Conservation (phyloP, 2,329 filamentous ascomycete genomes). For the Macrophomina pseudophaseolina region DNA sequence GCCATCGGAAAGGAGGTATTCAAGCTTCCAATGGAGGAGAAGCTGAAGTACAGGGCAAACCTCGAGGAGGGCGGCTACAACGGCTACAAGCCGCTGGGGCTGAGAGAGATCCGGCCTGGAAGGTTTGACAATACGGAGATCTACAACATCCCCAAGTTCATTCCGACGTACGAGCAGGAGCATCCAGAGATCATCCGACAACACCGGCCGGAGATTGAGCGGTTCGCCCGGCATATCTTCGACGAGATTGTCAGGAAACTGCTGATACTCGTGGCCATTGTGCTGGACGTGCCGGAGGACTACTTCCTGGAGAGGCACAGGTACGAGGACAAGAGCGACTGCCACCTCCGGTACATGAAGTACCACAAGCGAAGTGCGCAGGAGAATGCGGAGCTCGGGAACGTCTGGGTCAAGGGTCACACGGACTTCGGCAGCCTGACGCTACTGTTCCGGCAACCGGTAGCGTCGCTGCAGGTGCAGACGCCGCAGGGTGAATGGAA, state of each 20-base stretch:
- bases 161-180: slow-evolving; percentile 32
- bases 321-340: slow-evolving; percentile 8
- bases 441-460: slow-evolving; percentile 34
- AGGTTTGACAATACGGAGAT: slow-evolving; percentile 63
- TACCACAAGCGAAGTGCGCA: slow-evolving; percentile 4
- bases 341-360: slow-evolving; percentile 13
- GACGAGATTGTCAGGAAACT: slow-evolving; percentile 8
- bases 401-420: slow-evolving; percentile 40
- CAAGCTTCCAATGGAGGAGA: slow-evolving; percentile 61
- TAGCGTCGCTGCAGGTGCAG: slow-evolving; percentile 37
- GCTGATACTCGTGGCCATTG: slow-evolving; percentile 1
- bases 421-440: slow-evolving; percentile 36
- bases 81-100: slow-evolving; percentile 47
- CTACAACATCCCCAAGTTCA: slow-evolving; percentile 65
- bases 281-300: slow-evolving; percentile 17
- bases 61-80: slow-evolving; percentile 37
- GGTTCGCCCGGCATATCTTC: slow-evolving; percentile 45
- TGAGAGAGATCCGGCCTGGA: slow-evolving; percentile 34
- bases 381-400: slow-evolving; percentile 35
- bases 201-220: slow-evolving; percentile 55
- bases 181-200: slow-evolving; percentile 50
- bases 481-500: slow-evolving; percentile 34
- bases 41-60: slow-evolving; percentile 57
- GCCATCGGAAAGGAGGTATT: slow-evolving; percentile 65
- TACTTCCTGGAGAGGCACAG: slow-evolving; percentile 10